These are phyloP conservation scores for Suhomyces vadensis DNA, from an alignment of 805 yeast species.

Conservation along the genomic window DNA sequence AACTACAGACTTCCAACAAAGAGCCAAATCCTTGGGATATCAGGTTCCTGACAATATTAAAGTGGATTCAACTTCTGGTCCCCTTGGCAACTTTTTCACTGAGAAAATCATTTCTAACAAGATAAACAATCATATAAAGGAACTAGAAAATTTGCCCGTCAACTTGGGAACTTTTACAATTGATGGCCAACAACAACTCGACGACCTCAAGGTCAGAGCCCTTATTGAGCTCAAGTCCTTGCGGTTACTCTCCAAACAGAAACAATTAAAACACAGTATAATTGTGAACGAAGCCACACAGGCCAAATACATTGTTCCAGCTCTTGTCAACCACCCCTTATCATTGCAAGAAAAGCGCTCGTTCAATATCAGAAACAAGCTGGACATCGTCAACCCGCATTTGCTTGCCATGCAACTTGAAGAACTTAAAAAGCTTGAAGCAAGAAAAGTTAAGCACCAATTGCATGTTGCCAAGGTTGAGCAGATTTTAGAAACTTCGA, in stretches of 20 bases:
- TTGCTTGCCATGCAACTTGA: slow-evolving; percentile 74
- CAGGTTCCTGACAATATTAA: slow-evolving; percentile 22
- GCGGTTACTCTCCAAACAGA: slow-evolving; percentile 66
- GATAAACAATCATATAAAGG: slow-evolving; percentile 56
- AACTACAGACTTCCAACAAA: slow-evolving; percentile 26
- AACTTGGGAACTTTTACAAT: slow-evolving; percentile 59
- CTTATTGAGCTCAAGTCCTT: slow-evolving; percentile 70
- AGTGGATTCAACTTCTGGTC: slow-evolving; percentile 35
- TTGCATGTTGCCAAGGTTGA: slow-evolving; percentile 27
- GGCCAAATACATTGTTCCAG: slow-evolving; percentile 55
- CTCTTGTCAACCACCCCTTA: slow-evolving; percentile 52
- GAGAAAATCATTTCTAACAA: slow-evolving; percentile 57
- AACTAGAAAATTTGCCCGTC: slow-evolving; percentile 66
- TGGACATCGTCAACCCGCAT: slow-evolving; percentile 72
- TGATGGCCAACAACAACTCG: slow-evolving; percentile 39
- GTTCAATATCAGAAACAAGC: slow-evolving; percentile 64
- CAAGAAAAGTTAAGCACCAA: slow-evolving; percentile 19
- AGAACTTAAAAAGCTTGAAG: slow-evolving; percentile 65
- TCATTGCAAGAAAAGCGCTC: slow-evolving; percentile 70
- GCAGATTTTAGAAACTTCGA: slow-evolving; percentile 28
- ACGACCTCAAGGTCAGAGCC: slow-evolving; percentile 62
- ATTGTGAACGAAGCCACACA: slow-evolving; percentile 53
- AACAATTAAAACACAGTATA: slow-evolving; percentile 62
- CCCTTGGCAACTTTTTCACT: slow-evolving; percentile 50
- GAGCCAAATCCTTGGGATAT: slow-evolving; percentile 45